These are phyloP conservation scores for Lachnellula cervina DNA, from an alignment of 2,329 filamentous ascomycete genomes.

Conservation along the genomic window DNA sequence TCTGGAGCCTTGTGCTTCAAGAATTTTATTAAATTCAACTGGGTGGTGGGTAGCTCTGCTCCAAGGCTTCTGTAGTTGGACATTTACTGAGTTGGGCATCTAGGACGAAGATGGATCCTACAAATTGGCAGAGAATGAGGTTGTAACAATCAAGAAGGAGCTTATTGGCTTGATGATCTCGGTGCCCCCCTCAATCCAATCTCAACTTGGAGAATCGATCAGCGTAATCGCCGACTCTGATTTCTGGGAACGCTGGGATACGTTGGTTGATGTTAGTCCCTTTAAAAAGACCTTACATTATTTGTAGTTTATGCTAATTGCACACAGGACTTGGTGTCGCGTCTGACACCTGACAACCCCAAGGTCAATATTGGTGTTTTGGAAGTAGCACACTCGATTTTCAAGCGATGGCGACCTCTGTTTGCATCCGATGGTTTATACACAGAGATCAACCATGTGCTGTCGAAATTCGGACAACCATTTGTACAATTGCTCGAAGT, in stretches of 20 bases:
- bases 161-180: conserved; percentile 96
- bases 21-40: conserved; percentile 93
- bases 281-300: background rate
- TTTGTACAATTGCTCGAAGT: conserved; percentile 78
- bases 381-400: conserved; percentile 97
- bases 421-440: conserved; percentile 92
- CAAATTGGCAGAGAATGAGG: conserved; percentile 78
- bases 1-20: conserved; percentile 94
- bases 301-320: conserved; percentile 12
- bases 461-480: conserved; percentile 75
- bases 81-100: conserved; percentile 10
- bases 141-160: conserved; percentile 86
- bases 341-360: conserved; percentile 75
- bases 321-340: conserved; percentile 73
- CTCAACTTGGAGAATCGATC: conserved; percentile 92
- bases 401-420: conserved; percentile 89
- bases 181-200: conserved; percentile 80
- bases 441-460: conserved; percentile 93
- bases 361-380: conserved; percentile 89
- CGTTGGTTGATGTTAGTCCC: conserved; percentile 69
- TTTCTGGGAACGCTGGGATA: conserved; percentile 95
- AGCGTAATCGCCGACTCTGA: conserved; percentile 97
- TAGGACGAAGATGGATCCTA: conserved; percentile 90
- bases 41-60: conserved; percentile 57
- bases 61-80: background rate